Base-by-base conservation (phyloP, 768 basidiomycete species). In the Rubroboletus satanas region DNA sequence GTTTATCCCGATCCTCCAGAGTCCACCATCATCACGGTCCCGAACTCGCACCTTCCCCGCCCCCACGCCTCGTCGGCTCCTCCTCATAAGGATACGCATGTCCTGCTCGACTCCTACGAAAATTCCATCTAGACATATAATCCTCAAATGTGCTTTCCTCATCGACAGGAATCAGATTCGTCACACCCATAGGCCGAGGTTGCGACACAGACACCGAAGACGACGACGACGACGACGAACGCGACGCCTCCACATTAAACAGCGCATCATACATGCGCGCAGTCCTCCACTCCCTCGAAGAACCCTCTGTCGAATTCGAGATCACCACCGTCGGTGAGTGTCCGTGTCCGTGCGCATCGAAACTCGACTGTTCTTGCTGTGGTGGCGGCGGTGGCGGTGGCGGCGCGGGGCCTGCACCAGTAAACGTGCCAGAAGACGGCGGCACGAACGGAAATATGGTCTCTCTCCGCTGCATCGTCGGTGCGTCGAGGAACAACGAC, bases 131-230 rank as follows among this genome's bases (percentile, higher is more conserved):
- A 55, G 61, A 58, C 48, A 52, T 35, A 23, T 37, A 46, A 0
- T 65, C 65, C 2, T 66, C 65, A 18, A 60, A 57, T 42, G 38
- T 7, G 10, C 41, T 35, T 7, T 66, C 65, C 32, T 67, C 66
- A 0, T 66, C 58, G 8, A 64, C 43, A 0, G 63, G 65, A 43
- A 68, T 37, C 18, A 66, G 65, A 15, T 45, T 55, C 48, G 52
- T 29, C 18, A 67, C 35, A 10, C 62, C 51, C 48, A 51, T 45
- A 2, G 64, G 64, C 7, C 53, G 57, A 9, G 58, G 17, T 17
- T 23, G 47, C 26, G 61, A 15, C 2, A 31, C 31, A 12, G 64
- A 51, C 9, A 37, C n/a, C 43, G 45, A 36, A 0, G 62, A 64
- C 1, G 54, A 52, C 0, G 57, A 57, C n/a, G 64, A 62, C n/a